Evolutionary conservation across 441 rosid species (phyloP).

Genomic region (Croton setiger): DNA sequence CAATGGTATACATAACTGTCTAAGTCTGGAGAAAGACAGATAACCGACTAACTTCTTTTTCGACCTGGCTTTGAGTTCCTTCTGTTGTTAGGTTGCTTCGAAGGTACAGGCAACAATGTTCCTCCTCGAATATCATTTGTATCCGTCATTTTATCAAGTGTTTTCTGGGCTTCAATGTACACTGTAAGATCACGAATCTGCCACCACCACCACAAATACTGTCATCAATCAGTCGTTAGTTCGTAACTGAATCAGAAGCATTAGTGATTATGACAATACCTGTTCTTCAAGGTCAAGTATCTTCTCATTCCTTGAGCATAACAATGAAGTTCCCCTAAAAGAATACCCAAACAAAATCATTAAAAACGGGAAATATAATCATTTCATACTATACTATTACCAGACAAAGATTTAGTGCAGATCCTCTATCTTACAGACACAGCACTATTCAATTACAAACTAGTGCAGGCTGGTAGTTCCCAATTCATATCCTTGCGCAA

Average conservation of each 20-base stretch:
- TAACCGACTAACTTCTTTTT: constrained; percentile 36
- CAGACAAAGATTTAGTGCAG: neutral
- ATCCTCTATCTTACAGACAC: neutral
- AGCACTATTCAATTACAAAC: neutral
- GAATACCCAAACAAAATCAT: constrained; percentile 2
- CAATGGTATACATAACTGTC: neutral
- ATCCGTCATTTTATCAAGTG: constrained; percentile 48
- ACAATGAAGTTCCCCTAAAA: constrained; percentile 43
- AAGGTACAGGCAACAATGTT: constrained; percentile 63
- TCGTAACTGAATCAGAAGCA: neutral
- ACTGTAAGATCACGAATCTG: constrained; percentile 79
- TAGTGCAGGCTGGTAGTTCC: neutral
- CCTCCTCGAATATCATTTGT: constrained; percentile 59
- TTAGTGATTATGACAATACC: constrained; percentile 30
- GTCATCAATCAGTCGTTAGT: constrained; percentile 16
- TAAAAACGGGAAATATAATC: neutral
- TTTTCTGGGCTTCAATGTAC: constrained; percentile 79
- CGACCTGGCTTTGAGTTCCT: constrained; percentile 47
- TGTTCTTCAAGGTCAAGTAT: constrained; percentile 82
- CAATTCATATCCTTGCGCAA: neutral
- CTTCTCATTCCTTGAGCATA: constrained; percentile 48
- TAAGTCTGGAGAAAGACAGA: neutral
- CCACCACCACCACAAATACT: constrained; percentile 7
- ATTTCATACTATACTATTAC: neutral
- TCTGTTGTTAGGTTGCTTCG: constrained; percentile 37